Conservation (phyloP, 164 flowering plant species). For the Hamamelis virginiana region DNA sequence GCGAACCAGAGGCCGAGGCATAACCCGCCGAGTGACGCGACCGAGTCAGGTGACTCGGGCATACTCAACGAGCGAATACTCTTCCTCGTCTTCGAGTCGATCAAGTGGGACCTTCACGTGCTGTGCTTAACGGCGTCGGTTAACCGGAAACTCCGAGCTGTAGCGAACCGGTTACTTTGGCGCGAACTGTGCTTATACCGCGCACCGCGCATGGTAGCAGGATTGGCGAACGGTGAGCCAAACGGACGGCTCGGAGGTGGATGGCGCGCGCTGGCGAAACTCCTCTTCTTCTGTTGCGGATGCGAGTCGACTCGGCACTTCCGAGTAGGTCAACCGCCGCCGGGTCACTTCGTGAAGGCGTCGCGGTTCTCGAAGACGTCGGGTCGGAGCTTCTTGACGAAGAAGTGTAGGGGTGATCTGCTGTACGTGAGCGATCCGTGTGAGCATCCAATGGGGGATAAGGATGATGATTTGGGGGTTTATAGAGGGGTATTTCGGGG, state of each 20-base stretch:
- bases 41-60: constrained; percentile 43
- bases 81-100: constrained; percentile 46
- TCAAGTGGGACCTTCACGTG: constrained; percentile 66
- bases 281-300: constrained; percentile 80
- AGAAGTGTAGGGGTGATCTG: constrained; percentile 56
- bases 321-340: constrained; percentile 26
- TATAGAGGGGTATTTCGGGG: constrained; percentile 75
- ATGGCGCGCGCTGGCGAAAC: constrained; percentile 80
- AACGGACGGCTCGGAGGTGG: constrained; percentile 51
- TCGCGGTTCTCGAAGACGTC: constrained; percentile 89
- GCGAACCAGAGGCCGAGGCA: constrained; percentile 24
- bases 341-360: constrained; percentile 56
- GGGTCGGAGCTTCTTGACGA: constrained; percentile 71
- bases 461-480: constrained; percentile 63
- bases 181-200: constrained; percentile 58
- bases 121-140: constrained; percentile 62
- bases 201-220: constrained; percentile 58
- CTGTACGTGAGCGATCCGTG: constrained; percentile 86
- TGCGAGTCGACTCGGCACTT: constrained; percentile 50
- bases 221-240: constrained; percentile 37
- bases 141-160: constrained; percentile 60
- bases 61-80: constrained; percentile 64
- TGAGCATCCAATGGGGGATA: constrained; percentile 57
- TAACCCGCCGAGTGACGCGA: constrained; percentile 17
- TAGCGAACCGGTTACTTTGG: constrained; percentile 77